These are phyloP conservation scores for Aspergillus sp. DNA, from an alignment of 2,329 filamentous ascomycete genomes.

Conservation along the genomic window DNA sequence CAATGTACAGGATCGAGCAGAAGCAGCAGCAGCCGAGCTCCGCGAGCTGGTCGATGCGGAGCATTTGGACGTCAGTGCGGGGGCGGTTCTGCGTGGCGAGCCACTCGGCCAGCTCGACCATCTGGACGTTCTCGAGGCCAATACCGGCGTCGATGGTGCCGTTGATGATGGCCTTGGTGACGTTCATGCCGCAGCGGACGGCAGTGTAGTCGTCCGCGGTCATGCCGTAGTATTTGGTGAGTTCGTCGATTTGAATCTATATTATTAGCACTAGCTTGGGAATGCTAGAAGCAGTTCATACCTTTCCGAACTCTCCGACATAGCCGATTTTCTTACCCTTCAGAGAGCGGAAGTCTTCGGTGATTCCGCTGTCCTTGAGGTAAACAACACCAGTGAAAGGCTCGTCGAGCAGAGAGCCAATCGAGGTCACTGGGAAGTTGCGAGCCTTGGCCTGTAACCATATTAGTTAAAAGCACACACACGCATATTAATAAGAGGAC, in stretches of 20 bases:
- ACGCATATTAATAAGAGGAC: no score
- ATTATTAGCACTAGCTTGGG: background rate
- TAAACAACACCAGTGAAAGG: conserved; percentile 79
- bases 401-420: conserved; percentile 74
- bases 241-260: conserved; percentile 77
- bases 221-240: conserved; percentile 77
- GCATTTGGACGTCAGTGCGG: conserved; percentile 71
- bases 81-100: conserved; percentile 62
- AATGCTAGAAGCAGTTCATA: conserved; percentile 17
- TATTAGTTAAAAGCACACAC: background rate
- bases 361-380: conserved; percentile 72
- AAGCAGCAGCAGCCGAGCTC: conserved; percentile 82
- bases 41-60: conserved; percentile 76
- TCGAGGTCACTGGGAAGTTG: conserved; percentile 69
- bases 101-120: conserved; percentile 80
- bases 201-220: conserved; percentile 71
- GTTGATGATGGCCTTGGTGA: conserved; percentile 71
- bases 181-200: conserved; percentile 78
- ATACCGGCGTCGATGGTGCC: conserved; percentile 73
- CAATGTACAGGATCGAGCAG: conserved; percentile 78
- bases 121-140: conserved; percentile 78
- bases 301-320: conserved; percentile 75
- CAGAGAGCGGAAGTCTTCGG: conserved; percentile 70
- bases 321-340: conserved; percentile 77
- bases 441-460: conserved; percentile 66